Evolutionary conservation across 1,284 basidiomycete genomes (phyloP), one percentile per base, ranked within the genome.

Genomic region (Cutaneotrichosporon arboriforme): DNA sequence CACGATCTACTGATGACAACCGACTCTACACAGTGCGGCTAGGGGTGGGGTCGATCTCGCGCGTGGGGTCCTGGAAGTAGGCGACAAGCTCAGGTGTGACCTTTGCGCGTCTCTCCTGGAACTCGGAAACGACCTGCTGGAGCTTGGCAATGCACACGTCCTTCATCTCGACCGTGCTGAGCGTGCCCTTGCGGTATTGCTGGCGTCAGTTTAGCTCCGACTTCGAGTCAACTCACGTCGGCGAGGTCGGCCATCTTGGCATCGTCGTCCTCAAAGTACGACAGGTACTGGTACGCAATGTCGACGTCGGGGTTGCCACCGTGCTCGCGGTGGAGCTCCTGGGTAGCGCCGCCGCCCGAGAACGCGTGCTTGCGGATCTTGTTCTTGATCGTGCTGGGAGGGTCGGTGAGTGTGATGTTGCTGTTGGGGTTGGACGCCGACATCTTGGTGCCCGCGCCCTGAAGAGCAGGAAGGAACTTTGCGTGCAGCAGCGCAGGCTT

Each of bases 361-460:
- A 93, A 93, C 2, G 88, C 90, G 67, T 93, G 88, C 67, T 82
- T 86, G 72, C 92, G 97, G 72, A 99, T 85, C 80, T 99, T 99
- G 75, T 92, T 97, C 80, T 97, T 96, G 78, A 90, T 97, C 76
- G 93, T 88, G 62, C 84, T 85, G 15, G 85, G 80, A 51, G 87
- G 90, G 73, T 99, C 96, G 47, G 82, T 90, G 93, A 99, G 97
- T 77, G 83, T 97, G 63, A 98, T 94, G 64, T 87, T 87, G 58
- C 85, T 87, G 75, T 89, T 93, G 34, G 85, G 80, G 73, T 93
- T 87, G 47, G 88, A 91, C 4, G 94, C 94, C 68, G 89, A 93
- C 96, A 99, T 99, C 79, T 99, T 99, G 38, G 91, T 96, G 74
- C 96, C 90, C 5, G 92, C 88, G 38, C 96, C 96, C 77, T 97